Percentiles rank a stretch among this genome's conserved stretches.
Evolutionary conservation across 306 rosid genomes (phyloP).

Genomic region (Phaseolus lunatus): DNA sequence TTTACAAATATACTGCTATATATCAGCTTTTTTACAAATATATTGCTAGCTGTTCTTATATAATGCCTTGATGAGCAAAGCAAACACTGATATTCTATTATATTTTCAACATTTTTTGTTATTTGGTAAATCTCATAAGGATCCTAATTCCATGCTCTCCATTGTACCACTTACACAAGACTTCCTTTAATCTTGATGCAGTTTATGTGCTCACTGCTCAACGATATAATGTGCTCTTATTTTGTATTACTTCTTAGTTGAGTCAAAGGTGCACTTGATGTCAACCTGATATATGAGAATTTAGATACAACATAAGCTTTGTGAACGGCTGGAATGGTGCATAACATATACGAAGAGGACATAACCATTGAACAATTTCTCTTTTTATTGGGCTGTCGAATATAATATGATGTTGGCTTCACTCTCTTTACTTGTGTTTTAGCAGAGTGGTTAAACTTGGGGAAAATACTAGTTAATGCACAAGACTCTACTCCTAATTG

Average conservation of each 20-base stretch:
- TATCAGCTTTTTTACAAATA: too few species aligned
- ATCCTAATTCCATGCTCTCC: neutral
- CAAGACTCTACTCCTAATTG: neutral
- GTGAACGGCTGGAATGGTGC: too few species aligned
- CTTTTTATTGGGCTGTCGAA: neutral
- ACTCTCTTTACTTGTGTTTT: neutral
- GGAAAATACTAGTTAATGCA: neutral
- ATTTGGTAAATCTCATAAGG: too few species aligned
- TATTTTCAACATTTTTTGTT: too few species aligned
- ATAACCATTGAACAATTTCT: neutral
- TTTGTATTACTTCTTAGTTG: too few species aligned
- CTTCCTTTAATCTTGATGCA: neutral
- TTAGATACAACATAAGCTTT: too few species aligned
- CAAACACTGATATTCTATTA: too few species aligned
- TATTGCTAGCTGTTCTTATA: too few species aligned
- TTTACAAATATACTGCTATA: too few species aligned
- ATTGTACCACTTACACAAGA: neutral
- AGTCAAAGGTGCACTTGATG: too few species aligned
- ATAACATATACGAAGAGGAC: neutral
- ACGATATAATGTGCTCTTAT: neutral
- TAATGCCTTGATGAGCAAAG: too few species aligned
- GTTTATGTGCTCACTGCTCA: neutral
- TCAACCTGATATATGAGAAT: too few species aligned
- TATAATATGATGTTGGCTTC: constrained; percentile 20
- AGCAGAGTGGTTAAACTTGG: neutral